Conservation (phyloP, 1,139 yeast species). For the Saccharomyces pastorianus region DNA sequence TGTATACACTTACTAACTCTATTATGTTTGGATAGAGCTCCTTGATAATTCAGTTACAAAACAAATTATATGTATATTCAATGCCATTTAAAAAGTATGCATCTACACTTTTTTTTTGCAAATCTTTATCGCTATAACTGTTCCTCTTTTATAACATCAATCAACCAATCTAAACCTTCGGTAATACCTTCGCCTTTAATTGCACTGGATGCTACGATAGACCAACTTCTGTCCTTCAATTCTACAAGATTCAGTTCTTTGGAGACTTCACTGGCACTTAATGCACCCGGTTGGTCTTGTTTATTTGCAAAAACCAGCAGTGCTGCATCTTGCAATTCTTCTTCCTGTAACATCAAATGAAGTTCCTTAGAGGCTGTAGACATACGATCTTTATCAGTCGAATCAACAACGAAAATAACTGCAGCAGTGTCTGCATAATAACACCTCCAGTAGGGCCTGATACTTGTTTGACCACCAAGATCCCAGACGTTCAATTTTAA, state of each 20-base stretch:
- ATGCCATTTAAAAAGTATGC: not conserved
- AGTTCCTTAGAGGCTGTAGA: conserved; percentile 81
- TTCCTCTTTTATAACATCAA: conserved; percentile 91
- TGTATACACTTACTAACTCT: not conserved
- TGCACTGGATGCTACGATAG: conserved; percentile 94
- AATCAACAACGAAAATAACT: conserved; percentile 90
- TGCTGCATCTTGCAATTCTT: conserved; percentile 84
- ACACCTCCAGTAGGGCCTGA: conserved; percentile 97
- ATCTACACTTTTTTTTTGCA: not conserved
- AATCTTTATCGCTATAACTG: conserved; percentile 41
- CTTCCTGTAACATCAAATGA: conserved; percentile 87
- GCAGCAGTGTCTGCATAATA: conserved; percentile 95
- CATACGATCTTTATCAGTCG: conserved; percentile 91
- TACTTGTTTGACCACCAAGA: conserved; percentile 94
- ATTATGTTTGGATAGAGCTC: not conserved
- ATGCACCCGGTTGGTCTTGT: conserved; percentile 94
- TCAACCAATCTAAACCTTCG: conserved; percentile 95
- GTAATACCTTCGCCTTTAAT: conserved; percentile 91
- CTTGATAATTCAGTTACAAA: not conserved
- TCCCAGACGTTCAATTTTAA: conserved; percentile 86
- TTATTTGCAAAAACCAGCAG: conserved; percentile 91
- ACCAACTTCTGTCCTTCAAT: conserved; percentile 94
- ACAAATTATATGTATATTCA: not conserved
- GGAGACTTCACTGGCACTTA: conserved; percentile 90
- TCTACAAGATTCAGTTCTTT: conserved; percentile 79